phyloP scores from a whole-genome alignment of 768 basidiomycete genomes.

The Russula emetica region DNA sequence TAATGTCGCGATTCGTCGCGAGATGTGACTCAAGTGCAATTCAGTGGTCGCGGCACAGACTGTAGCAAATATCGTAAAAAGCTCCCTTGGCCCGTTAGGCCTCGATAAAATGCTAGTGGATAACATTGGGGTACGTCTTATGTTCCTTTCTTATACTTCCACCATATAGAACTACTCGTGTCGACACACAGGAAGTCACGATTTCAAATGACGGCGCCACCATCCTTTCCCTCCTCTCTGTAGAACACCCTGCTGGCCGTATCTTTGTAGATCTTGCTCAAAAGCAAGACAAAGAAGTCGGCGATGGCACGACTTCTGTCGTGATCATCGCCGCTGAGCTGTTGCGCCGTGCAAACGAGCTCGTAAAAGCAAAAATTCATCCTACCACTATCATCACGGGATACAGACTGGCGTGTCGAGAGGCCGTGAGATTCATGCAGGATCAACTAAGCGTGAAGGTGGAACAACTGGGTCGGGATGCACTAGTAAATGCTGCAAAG shows the following conservation, averaged over 20 bases:
- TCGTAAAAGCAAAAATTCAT: conserved; percentile 97
- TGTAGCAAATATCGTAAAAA: conserved; percentile 97
- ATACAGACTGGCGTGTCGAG: conserved; percentile 92
- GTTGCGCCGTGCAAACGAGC: conserved; percentile 91
- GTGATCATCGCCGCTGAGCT: conserved; percentile 98
- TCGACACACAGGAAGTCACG: conserved; percentile 79
- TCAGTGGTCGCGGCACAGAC: conserved; percentile 92
- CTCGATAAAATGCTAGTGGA: conserved; percentile 98
- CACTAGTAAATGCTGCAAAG: conserved; percentile 92
- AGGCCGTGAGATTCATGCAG: conserved; percentile 97
- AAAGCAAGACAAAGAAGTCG: conserved; percentile 99
- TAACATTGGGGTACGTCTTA: conserved; percentile 79
- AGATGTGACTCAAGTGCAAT: conserved; percentile 13
- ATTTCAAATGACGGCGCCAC: conserved; percentile 99
- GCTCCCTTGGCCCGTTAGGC: conserved; percentile 90
- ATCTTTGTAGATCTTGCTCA: conserved; percentile 98
- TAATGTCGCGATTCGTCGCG: conserved; percentile 8
- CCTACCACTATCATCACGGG: conserved; percentile 99
- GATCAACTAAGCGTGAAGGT: conserved; percentile 96
- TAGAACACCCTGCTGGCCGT: conserved; percentile 95
- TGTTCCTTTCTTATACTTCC: conserved; percentile 2
- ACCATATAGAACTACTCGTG: conserved; percentile 26
- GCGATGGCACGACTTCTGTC: conserved; percentile 98
- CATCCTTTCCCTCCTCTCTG: conserved; percentile 89
- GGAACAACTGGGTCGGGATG: conserved; percentile 85